These are phyloP conservation scores for Pythium pectinolyticum DNA, from an alignment of 352 stramenopile genomes.

Conservation along the genomic window DNA sequence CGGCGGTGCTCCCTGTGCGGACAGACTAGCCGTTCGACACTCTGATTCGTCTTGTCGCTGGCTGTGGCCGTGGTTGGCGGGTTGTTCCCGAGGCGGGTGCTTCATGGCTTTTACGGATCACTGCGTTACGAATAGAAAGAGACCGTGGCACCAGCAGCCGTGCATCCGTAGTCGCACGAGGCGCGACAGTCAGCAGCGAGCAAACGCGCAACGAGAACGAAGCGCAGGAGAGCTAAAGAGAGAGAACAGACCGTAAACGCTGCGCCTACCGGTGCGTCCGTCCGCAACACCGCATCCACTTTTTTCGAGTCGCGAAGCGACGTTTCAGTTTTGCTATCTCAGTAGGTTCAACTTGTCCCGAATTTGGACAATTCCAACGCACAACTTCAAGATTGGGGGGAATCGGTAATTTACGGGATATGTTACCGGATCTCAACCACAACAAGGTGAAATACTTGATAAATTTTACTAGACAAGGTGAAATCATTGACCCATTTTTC, in stretches of 20 bases:
- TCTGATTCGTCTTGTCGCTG: too few species aligned
- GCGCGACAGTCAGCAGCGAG: slow-evolving; percentile 4
- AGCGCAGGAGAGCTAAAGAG: neutral
- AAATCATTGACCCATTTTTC: neutral
- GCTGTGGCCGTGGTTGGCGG: neutral
- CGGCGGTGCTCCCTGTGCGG: too few species aligned
- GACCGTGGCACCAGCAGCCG: neutral
- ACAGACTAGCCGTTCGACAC: too few species aligned
- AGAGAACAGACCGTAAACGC: neutral
- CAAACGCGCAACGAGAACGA: neutral
- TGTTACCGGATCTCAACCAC: neutral
- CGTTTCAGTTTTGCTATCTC: slow-evolving; percentile 10
- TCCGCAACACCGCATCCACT: slow-evolving; percentile 1
- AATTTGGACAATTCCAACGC: too few species aligned
- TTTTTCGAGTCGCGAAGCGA: slow-evolving; percentile 13
- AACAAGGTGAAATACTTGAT: slow-evolving; percentile 1
- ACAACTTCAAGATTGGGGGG: slow-evolving; percentile 27
- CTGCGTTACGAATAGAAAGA: slow-evolving; percentile 1
- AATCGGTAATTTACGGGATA: slow-evolving; percentile 15
- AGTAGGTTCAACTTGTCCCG: slow-evolving; percentile 17
- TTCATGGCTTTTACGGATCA: slow-evolving; percentile 14
- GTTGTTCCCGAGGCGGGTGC: slow-evolving; percentile 6
- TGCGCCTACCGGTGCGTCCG: neutral
- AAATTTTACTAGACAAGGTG: neutral
- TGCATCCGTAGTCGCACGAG: neutral